Evolutionary conservation across 345 rosid species (phyloP), one percentile per base, ranked within the genome.

Genomic region (Carallia brachiata): DNA sequence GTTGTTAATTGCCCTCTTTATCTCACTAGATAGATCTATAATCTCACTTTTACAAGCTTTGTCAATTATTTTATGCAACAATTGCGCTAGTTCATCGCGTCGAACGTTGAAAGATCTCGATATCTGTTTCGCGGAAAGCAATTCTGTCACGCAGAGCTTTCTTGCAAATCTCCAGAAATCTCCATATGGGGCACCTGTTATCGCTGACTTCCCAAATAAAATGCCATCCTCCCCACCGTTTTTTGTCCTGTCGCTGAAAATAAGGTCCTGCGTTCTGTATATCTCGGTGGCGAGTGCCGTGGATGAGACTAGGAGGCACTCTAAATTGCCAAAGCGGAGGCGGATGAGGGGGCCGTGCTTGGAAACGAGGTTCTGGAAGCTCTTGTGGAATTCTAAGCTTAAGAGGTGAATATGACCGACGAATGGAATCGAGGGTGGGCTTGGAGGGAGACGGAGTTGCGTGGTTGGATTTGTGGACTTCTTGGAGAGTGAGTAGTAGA

Each of bases 351-450:
- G 2, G 34, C 34, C 34, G 34, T 32, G 34, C 34, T 32, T 32
- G 34, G 34, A 32, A 4, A 32, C 34, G 34, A 32, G 34, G 34
- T 59, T 57, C 39, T 69, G 69, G 62, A 81, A 79, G 30, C 76
- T 65, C 57, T 70, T 78, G 81, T 76, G 18, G 19, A 66, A 23
- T 31, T 23, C 57, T 64, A 73, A 67, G 36, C 67, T 70, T 15
- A 82, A 74, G 57, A 71, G 82, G 70, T 82, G 90, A 36, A 82
- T 77, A 65, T 84, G 90, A 59, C 86, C 86, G 31, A 80, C 80
- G 56, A 82, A 4, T 7, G 82, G 90, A 31, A 82, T 23, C 17
- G 77, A 70, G 0, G 81, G 78, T 36, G 88, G 88, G 52, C 84
- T 82, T 3, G 85, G 90, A 67, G 84, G 87, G 28, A 78, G 78